Conservation (phyloP, 306 rosid species). For the Acacia confusa region DNA sequence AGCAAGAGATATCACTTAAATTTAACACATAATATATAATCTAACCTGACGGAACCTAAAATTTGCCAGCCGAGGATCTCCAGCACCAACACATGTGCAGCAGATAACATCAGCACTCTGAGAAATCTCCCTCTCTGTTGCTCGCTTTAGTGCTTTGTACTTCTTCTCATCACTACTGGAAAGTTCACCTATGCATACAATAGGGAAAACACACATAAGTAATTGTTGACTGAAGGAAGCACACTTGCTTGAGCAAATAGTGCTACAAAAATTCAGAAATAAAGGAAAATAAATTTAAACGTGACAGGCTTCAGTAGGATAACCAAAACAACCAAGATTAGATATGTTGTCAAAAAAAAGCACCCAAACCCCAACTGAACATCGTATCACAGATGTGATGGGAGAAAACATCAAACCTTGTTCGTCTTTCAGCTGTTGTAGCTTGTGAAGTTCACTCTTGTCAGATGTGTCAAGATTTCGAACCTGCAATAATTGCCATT, state of each 20-base stretch:
- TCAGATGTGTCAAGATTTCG: conserved; percentile 99
- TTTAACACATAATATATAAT: conserved; percentile 18
- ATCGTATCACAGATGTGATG: background rate
- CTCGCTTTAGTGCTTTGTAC: conserved; percentile 96
- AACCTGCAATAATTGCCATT: conserved; percentile 57
- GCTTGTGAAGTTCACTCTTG: conserved; percentile 94
- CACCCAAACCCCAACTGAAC: conserved; percentile 13
- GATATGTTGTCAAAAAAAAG: background rate
- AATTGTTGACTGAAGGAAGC: background rate
- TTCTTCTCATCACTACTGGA: conserved; percentile 98
- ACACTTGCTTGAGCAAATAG: background rate
- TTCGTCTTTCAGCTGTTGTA: conserved; percentile 96
- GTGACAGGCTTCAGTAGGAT: background rate
- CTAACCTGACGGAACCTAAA: conserved; percentile 99
- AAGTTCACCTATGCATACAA: conserved; percentile 68
- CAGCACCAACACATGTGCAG: conserved; percentile 99
- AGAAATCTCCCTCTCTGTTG: conserved; percentile 99
- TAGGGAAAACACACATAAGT: background rate
- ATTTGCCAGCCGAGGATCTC: conserved; percentile 94
- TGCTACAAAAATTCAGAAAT: background rate
- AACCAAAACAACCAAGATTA: background rate
- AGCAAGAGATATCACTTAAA: conserved; percentile 1
- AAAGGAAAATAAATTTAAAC: background rate
- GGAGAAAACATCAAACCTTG: conserved; percentile 56
- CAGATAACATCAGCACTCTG: conserved; percentile 99